phyloP scores from a whole-genome alignment of 495 filamentous ascomycete species.

The Staphylotrichum longicolle region DNA sequence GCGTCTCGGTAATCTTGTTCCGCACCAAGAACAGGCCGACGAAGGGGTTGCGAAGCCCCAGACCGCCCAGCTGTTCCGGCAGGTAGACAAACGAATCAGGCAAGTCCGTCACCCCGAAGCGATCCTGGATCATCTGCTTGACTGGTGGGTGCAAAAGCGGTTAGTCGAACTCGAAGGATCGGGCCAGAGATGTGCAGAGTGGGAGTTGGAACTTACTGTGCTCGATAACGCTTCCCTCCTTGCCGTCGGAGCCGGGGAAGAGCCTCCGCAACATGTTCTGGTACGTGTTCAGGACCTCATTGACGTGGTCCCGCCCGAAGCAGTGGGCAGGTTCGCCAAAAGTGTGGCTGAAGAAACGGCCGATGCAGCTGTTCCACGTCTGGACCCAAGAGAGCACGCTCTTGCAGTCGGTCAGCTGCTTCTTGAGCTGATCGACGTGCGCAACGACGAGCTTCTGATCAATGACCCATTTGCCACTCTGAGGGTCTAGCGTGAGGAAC shows the following conservation, averaged over 20 bases:
- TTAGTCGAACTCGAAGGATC: not conserved
- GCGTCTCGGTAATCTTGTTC: slow-evolving; percentile 32
- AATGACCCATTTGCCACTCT: slow-evolving; percentile 57
- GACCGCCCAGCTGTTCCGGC: slow-evolving; percentile 53
- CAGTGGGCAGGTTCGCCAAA: slow-evolving; percentile 64
- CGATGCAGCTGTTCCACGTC: slow-evolving; percentile 64
- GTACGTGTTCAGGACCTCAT: slow-evolving; percentile 60
- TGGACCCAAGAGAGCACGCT: slow-evolving; percentile 64
- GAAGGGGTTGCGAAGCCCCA: slow-evolving; percentile 57
- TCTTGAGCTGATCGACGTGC: slow-evolving; percentile 61
- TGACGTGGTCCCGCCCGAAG: slow-evolving; percentile 62
- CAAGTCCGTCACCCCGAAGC: slow-evolving; percentile 54
- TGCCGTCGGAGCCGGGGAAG: slow-evolving; percentile 31
- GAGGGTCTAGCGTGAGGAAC: slow-evolving; percentile 56
- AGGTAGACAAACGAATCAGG: slow-evolving; percentile 65
- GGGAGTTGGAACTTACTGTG: slow-evolving; percentile 24
- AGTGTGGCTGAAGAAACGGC: slow-evolving; percentile 63
- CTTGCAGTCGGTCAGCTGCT: slow-evolving; percentile 51
- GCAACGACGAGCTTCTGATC: slow-evolving; percentile 59
- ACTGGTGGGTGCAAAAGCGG: slow-evolving; percentile 27
- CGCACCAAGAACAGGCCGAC: slow-evolving; percentile 42
- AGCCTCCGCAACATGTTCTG: slow-evolving; percentile 54
- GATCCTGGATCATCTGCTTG: slow-evolving; percentile 50
- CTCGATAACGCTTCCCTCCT: slow-evolving; percentile 35
- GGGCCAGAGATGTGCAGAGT: too few species aligned